These are phyloP conservation scores for Fusarium coicis DNA, from an alignment of 2,329 filamentous ascomycete genomes.

Conservation along the genomic window DNA sequence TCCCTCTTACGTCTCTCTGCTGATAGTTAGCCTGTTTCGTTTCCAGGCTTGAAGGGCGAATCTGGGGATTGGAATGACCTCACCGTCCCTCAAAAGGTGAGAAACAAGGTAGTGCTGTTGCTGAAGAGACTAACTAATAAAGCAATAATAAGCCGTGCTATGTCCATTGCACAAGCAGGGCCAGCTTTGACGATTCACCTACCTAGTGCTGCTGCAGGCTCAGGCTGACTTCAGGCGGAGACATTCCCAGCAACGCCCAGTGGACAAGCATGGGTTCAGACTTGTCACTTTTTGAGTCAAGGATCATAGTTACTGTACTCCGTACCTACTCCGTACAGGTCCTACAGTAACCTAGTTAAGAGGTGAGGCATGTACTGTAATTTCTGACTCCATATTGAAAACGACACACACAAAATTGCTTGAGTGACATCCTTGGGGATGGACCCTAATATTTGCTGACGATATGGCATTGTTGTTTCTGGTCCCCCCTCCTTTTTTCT, in stretches of 20 bases:
- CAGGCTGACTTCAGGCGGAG: slow-evolving; percentile 36
- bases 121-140: neutral
- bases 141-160: slow-evolving; percentile 10
- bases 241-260: slow-evolving; percentile 23
- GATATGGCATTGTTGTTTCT: slow-evolving; percentile 14
- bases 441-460: slow-evolving; percentile 19
- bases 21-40: slow-evolving; percentile 4
- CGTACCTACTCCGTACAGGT: too few relatives aligned
- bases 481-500: slow-evolving; percentile 5
- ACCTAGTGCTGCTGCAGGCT: slow-evolving; percentile 18
- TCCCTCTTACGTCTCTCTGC: neutral
- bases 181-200: slow-evolving; percentile 28
- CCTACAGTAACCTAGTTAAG: neutral
- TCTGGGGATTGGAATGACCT: slow-evolving; percentile 38
- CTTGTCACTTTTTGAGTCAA: slow-evolving; percentile 7
- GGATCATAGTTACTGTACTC: neutral
- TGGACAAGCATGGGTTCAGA: slow-evolving; percentile 14
- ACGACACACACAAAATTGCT: slow-evolving; percentile 11
- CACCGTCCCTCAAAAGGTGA: slow-evolving; percentile 12
- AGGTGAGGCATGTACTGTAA: slow-evolving; percentile 1
- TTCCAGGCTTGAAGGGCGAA: slow-evolving; percentile 19
- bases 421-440: slow-evolving; percentile 28
- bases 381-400: slow-evolving; percentile 8
- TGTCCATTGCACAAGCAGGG: neutral
- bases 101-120: slow-evolving; percentile 15